Percentiles rank a stretch among this genome's conserved stretches.
These are phyloP conservation scores for Hymenoscyphus repandus DNA, from an alignment of 2,329 filamentous ascomycete species.

Conservation along the genomic window DNA sequence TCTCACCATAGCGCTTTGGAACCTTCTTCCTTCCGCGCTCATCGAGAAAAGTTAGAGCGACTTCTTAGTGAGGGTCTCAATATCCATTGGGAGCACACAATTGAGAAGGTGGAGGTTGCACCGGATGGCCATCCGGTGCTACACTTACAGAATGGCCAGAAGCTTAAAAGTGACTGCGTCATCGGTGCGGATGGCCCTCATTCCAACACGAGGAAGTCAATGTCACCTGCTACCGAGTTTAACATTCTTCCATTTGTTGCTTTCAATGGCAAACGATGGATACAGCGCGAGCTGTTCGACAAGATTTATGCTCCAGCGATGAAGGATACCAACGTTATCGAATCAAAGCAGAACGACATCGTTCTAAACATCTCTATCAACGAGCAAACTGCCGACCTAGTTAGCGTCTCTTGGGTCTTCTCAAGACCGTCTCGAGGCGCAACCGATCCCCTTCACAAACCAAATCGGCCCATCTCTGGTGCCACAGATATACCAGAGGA, in stretches of 20 bases:
- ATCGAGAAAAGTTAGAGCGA: conserved; percentile 13
- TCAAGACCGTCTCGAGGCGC: conserved; percentile 6
- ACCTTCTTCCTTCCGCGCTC: conserved; percentile 5
- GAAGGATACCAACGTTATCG: conserved; percentile 2
- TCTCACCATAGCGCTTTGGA: background rate
- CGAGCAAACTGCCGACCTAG: background rate
- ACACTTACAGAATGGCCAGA: conserved; percentile 5
- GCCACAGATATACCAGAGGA: conserved; percentile 5
- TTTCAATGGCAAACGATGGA: conserved; percentile 10
- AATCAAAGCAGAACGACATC: conserved; percentile 2
- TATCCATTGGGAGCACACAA: conserved; percentile 9
- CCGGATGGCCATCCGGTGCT: background rate
- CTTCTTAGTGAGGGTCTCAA: conserved; percentile 12
- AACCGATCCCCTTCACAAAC: conserved; percentile 10
- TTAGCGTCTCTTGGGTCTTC: conserved; percentile 12
- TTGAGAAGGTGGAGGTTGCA: background rate
- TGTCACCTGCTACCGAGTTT: conserved; percentile 3
- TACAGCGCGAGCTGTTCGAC: conserved; percentile 3
- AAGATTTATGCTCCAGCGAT: conserved; percentile 1
- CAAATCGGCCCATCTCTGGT: background rate
- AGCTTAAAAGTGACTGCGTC: conserved; percentile 2
- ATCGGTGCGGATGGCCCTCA: conserved; percentile 13
- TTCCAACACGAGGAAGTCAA: conserved; percentile 5
- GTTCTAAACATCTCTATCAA: conserved; percentile 13
- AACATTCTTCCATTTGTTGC: conserved; percentile 11